Evolutionary conservation across 2,329 filamentous ascomycete species (phyloP).

Genomic region (Aspergillus alliaceus): DNA sequence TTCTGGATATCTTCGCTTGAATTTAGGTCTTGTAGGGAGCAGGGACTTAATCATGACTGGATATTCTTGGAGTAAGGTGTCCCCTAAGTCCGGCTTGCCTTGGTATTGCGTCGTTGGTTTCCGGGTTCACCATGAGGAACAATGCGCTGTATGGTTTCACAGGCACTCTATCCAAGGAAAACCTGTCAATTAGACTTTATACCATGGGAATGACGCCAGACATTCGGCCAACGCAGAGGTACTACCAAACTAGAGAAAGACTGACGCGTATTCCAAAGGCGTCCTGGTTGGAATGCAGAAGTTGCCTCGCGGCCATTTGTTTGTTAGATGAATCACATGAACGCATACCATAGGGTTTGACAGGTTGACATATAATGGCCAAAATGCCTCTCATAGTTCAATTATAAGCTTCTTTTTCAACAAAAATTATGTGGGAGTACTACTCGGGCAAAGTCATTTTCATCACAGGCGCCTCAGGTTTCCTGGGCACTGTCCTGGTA

Average conservation of each 20-base stretch:
- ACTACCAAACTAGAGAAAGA: not conserved
- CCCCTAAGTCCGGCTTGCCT: not conserved
- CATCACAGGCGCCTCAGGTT: conserved; percentile 18
- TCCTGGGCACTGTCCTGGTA: conserved; percentile 16
- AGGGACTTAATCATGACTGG: too few species aligned
- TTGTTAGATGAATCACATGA: too few species aligned
- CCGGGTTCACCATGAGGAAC: not conserved
- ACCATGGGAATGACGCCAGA: not conserved
- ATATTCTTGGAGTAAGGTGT: too few species aligned
- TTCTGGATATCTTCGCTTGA: too few species aligned
- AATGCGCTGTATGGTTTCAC: not conserved
- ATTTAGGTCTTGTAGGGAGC: too few species aligned
- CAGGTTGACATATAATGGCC: too few species aligned
- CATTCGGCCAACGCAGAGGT: not conserved
- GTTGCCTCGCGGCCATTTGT: too few species aligned
- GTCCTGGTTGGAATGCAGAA: too few species aligned
- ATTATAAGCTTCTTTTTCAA: not conserved
- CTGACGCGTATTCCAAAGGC: not conserved
- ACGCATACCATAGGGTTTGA: too few species aligned
- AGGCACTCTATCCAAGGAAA: not conserved
- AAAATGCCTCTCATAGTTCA: not conserved
- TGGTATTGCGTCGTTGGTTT: not conserved
- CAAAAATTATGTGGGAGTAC: conserved; percentile 16
- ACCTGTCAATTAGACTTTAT: not conserved
- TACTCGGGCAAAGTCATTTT: conserved; percentile 12